Evolutionary conservation across 1,284 basidiomycete genomes (phyloP), one percentile per base, ranked within the genome.

Genomic region (Melampsora americana): DNA sequence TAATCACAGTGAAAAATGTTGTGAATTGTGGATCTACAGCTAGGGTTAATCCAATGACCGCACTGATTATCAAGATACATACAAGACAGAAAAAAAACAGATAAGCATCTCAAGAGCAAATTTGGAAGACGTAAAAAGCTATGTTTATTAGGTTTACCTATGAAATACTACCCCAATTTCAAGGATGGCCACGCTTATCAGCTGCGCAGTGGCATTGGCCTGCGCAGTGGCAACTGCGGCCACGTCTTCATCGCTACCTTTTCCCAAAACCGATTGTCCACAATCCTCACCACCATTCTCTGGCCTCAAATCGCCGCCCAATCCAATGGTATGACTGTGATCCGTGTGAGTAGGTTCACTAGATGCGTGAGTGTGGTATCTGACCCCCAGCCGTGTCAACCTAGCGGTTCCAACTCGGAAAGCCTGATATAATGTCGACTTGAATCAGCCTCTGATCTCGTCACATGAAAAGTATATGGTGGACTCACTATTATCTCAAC

Each of bases 131-230:
- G 26, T 5, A 42, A 39, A 26, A n/a, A 14, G 42, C 23, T 12
- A 50, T 12, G 42, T 56, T n/a, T n/a, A 5, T 42, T 28, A n/a
- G n/a, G 16, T 26, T 28, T 32, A 77, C 68, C 61, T 90, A 82
- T 96, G 94, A 78, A 99, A 85, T 16, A 95, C 84, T 66, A 98
- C 92, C 80, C 95, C 96, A 80, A 98, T 95, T 82, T 88, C 93
- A 77, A 95, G 86, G 78, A 95, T 93, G 59, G 87, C 89, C 60
- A 94, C 86, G 26, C 93, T 94, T 62, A 98, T 86, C 66, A 96
- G 85, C 83, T 97, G 93, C 0, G 92, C 89, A 0, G 86, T 79
- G 1, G 87, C 85, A 18, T 84, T 83, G 70, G 88, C 85, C 48
- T 85, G 50, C 16, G 50, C 18, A 26, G 50, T 18, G 23, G 11